Evolutionary conservation across 176 grass and related monocot species (phyloP).

Genomic region (Zoysia japonica): DNA sequence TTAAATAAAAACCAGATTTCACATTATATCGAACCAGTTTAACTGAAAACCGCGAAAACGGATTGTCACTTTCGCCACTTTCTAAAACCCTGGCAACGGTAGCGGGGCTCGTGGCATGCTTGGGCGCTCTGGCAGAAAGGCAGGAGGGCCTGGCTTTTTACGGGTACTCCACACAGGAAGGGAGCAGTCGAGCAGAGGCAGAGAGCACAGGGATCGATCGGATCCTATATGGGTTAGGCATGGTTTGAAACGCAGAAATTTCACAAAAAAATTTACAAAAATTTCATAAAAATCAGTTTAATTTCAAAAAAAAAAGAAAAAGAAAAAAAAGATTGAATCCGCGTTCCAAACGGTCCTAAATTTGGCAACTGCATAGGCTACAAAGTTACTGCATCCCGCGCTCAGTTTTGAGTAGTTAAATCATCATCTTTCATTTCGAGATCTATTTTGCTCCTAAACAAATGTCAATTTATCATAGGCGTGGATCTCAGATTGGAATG

Average conservation of each 20-base stretch:
- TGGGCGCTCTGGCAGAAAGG: background rate
- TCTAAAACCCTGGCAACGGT: background rate
- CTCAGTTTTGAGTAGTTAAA: background rate
- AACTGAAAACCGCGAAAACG: no score
- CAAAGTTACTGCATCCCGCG: background rate
- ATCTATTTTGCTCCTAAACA: no score
- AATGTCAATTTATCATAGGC: background rate
- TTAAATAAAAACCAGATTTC: no score
- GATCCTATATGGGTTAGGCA: background rate
- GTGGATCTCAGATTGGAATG: background rate
- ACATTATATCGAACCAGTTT: no score
- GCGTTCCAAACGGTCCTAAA: background rate
- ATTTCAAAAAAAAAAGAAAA: no score
- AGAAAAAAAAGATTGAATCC: no score
- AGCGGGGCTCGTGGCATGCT: constrained; percentile 12
- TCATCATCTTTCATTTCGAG: background rate
- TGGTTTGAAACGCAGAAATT: no score
- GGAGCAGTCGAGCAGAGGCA: background rate
- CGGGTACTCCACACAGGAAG: background rate
- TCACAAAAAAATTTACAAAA: no score
- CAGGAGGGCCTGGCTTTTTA: background rate
- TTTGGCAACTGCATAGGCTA: background rate
- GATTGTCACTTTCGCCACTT: no score
- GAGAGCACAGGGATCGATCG: background rate
- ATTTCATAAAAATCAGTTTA: no score